A percentile compares a stretch with the other conserved stretches of the same genome.
These are phyloP conservation scores for Tephrocybe sp. DNA, from an alignment of 768 basidiomycete species.

Conservation along the genomic window DNA sequence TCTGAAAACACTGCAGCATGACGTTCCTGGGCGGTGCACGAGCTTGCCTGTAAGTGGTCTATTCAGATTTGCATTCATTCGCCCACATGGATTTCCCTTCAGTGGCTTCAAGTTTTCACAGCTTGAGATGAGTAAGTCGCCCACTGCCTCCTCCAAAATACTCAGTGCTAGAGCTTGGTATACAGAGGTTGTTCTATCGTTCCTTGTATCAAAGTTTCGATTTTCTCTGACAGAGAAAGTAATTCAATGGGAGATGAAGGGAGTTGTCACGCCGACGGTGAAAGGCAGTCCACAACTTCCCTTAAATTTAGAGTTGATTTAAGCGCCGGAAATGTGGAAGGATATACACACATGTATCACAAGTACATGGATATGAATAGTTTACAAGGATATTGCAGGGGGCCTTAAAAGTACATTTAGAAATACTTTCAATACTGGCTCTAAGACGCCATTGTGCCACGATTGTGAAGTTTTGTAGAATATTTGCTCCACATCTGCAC, in stretches of 20 bases:
- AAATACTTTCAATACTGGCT: too few species aligned
- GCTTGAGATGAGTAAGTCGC: constrained; percentile 41
- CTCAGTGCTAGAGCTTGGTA: neutral
- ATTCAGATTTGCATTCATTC: neutral
- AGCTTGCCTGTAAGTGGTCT: constrained; percentile 32
- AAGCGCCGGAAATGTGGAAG: too few species aligned
- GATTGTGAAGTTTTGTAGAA: too few species aligned
- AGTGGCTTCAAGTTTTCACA: constrained; percentile 46
- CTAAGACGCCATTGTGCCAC: too few species aligned
- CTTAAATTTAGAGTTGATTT: too few species aligned
- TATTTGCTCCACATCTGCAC: too few species aligned
- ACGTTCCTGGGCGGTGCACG: constrained; percentile 33
- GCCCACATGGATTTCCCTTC: neutral
- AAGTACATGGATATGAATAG: too few species aligned
- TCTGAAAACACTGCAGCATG: constrained; percentile 30
- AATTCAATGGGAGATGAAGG: too few species aligned
- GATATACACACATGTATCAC: too few species aligned
- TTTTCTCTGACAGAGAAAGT: constrained; percentile 16
- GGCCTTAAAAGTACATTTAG: too few species aligned
- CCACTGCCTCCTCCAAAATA: neutral
- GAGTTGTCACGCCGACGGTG: neutral
- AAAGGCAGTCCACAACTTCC: neutral
- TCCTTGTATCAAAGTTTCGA: constrained; percentile 26
- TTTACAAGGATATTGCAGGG: too few species aligned
- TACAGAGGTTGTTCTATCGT: constrained; percentile 29